Base-by-base conservation (phyloP, 2,329 filamentous ascomycete species). In the Helicocarpus griseus region DNA sequence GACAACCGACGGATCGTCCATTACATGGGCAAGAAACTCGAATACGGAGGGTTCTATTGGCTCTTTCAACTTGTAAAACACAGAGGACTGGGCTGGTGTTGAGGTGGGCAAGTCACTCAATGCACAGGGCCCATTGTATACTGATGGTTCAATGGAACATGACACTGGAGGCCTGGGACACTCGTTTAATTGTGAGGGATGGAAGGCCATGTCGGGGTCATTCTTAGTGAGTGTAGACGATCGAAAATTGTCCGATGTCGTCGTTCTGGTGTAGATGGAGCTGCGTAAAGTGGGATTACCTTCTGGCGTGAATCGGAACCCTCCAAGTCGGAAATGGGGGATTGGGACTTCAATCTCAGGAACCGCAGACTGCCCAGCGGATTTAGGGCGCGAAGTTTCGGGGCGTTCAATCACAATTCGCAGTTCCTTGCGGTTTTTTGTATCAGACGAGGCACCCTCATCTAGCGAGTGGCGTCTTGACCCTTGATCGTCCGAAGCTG, bases 311-410 rank as follows among this genome's bases (percentile, higher is more conserved):
- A 95, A 95, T 53, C 82, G 81, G 17, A 89, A 88, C 1, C 85
- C 86, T 11, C 89, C 90, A 52, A 96, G 74, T 57, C 84, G 83
- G 76, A 90, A 94, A 52, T 87, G 85, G 33, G 90, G 89, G 48
- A 95, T 95, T 21, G 82, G 77, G 40, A 91, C 78, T 58, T 89
- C 80, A 48, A 94, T 73, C 33, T 82, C 70, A 11, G 80, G 82
- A 36, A 74, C 65, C n/a, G 69, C 68, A 57, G 58, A 62, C 59
- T 80, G 79, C 62, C 85, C 81, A 55, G 80, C 76, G 4, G 82
- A 85, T 63, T 78, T 85, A 24, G 83, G 79, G 49, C 80, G 77
- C 28, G 80, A 79, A 41, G 80, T 77, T 24, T 77, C 75, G 8
- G 86, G 80, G 56, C 87, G 79, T 48, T 89, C 85, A 61, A 94